A percentile compares a stretch with the other conserved stretches of the same genome.
phyloP scores from a whole-genome alignment of 2,329 filamentous ascomycete species.

The Lojkania enalia region DNA sequence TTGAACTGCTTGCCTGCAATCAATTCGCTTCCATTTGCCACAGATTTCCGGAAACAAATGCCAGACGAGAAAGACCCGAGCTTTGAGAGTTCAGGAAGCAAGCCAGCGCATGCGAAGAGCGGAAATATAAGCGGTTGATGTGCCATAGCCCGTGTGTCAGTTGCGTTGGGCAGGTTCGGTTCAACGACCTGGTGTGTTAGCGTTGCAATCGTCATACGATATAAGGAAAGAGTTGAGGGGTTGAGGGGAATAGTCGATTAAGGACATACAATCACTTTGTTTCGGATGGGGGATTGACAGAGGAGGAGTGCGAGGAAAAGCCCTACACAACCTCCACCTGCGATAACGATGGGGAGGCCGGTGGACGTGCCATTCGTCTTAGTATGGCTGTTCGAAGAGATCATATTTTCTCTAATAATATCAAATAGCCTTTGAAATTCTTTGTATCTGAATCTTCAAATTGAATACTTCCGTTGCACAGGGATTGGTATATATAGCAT shows the following conservation, averaged over 20 bases:
- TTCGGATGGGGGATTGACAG: constrained; percentile 36
- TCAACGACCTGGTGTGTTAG: constrained; percentile 27
- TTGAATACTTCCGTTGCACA: too few species aligned
- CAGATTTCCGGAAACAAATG: constrained; percentile 34
- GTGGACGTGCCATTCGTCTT: neutral
- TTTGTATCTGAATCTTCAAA: too few species aligned
- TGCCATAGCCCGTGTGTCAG: constrained; percentile 47
- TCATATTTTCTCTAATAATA: too few species aligned
- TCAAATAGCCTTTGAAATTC: too few species aligned
- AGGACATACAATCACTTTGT: constrained; percentile 38
- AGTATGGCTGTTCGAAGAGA: too few species aligned
- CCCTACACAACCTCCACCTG: constrained; percentile 48
- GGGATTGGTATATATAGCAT: too few species aligned
- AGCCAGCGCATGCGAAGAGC: constrained; percentile 42
- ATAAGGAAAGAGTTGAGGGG: neutral
- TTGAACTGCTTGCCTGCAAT: constrained; percentile 33
- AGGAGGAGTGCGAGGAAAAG: constrained; percentile 48
- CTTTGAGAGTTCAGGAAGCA: constrained; percentile 41
- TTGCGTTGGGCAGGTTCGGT: constrained; percentile 23
- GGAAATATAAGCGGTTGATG: constrained; percentile 48
- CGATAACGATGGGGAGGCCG: constrained; percentile 38
- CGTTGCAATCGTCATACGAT: neutral
- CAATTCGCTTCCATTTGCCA: constrained; percentile 25
- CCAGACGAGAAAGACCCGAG: constrained; percentile 27
- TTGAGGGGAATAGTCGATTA: too few species aligned